Conservation (phyloP, 345 rosid genomes). For the Euclidium syriacum region DNA sequence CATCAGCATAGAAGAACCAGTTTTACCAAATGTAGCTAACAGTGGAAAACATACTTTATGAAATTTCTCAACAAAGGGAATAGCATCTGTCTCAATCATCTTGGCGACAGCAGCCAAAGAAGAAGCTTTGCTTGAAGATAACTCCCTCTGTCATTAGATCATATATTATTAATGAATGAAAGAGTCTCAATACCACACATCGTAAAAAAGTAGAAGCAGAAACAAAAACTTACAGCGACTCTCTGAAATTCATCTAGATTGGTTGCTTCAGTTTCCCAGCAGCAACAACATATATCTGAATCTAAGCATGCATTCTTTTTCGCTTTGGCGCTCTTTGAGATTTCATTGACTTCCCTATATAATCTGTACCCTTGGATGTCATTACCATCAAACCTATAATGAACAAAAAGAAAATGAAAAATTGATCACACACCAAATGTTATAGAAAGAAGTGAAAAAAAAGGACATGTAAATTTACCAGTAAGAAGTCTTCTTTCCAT, state of each 20-base stretch:
- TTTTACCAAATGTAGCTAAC: background rate
- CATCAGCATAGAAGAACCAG: background rate
- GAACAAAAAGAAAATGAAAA: constrained; percentile 3
- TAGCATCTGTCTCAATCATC: constrained; percentile 44
- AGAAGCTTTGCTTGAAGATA: constrained; percentile 47
- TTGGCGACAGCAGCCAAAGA: constrained; percentile 49
- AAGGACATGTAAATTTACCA: constrained; percentile 48
- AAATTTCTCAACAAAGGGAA: constrained; percentile 56
- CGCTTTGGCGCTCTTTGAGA: constrained; percentile 27
- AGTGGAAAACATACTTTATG: constrained; percentile 44
- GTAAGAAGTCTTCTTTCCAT: constrained; percentile 59
- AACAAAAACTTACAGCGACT: constrained; percentile 46
- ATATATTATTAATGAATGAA: background rate
- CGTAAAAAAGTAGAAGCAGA: constrained; percentile 3
- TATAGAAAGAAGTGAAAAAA: constrained; percentile 1
- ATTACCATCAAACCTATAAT: constrained; percentile 69
- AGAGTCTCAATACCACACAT: background rate
- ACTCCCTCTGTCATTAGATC: constrained; percentile 48
- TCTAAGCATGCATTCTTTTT: constrained; percentile 33
- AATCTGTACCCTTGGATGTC: constrained; percentile 63
- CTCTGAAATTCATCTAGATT: constrained; percentile 57
- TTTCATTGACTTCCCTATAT: constrained; percentile 51
- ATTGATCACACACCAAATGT: constrained; percentile 18
- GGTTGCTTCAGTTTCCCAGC: constrained; percentile 84
- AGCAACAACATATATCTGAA: constrained; percentile 26